Percentiles rank a stretch among this genome's conserved stretches.
phyloP scores from a whole-genome alignment of 352 stramenopile species.

The Phytophthora cryptogea region DNA sequence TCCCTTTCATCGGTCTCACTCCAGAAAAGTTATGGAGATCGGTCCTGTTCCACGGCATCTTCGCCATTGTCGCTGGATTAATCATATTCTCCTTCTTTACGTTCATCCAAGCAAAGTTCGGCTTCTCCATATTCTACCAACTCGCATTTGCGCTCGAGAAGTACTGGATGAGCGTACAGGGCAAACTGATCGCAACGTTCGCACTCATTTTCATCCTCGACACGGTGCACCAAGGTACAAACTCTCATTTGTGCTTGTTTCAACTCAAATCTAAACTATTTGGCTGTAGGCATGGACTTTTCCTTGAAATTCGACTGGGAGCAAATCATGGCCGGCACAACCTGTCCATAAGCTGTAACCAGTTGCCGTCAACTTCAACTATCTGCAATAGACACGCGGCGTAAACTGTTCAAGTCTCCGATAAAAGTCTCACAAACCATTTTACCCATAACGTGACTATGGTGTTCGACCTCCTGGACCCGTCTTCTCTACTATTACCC shows the following conservation, averaged over 20 bases:
- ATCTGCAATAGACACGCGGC: constrained; percentile 1
- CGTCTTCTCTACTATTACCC: constrained; percentile 11
- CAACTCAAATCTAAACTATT: neutral
- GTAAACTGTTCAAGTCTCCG: neutral
- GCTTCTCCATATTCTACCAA: constrained; percentile 25
- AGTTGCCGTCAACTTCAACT: constrained; percentile 15
- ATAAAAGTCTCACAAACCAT: neutral
- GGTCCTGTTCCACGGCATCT: constrained; percentile 2
- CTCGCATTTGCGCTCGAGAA: constrained; percentile 41
- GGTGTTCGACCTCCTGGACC: constrained; percentile 12
- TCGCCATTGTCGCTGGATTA: constrained; percentile 12
- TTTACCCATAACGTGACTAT: constrained; percentile 2
- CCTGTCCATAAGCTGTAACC: neutral
- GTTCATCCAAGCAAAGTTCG: constrained; percentile 30
- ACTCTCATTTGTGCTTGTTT: neutral
- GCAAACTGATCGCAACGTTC: constrained; percentile 28
- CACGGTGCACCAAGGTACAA: constrained; percentile 19
- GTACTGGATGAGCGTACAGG: constrained; percentile 34
- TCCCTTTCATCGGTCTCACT: constrained; percentile 16
- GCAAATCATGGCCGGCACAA: neutral
- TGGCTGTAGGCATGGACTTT: constrained; percentile 4
- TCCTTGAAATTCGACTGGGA: constrained; percentile 8
- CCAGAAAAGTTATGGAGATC: constrained; percentile 2
- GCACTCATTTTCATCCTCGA: constrained; percentile 34
- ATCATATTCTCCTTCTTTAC: constrained; percentile 20